Evolutionary conservation across 176 grass and related monocot species (phyloP), one percentile per base, ranked within the genome.

Genomic region (Aechmea fasciata): DNA sequence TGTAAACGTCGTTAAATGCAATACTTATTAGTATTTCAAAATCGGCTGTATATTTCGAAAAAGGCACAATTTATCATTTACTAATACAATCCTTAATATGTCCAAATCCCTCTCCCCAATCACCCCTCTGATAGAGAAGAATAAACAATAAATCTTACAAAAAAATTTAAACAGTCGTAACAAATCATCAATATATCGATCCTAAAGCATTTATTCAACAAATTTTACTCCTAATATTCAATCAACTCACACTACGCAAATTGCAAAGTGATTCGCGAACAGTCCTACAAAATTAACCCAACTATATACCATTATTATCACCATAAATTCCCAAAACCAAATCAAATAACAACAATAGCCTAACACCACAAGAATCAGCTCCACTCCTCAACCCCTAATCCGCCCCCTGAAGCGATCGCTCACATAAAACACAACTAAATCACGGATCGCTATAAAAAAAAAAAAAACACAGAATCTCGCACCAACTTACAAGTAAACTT

Each of bases 401-500:
- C 5, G n/a, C 33, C 33, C 33, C 33, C 33, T 7, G 33, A 41
- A 41, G 33, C 4, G 3, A 7, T 41, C 33, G 55, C n/a, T 61
- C 13, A 61, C 15, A 11, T 61, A 9, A 61, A 15, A 61, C 14
- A 18, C 55, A 2, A 61, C 55, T 61, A 61, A 57, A 17, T 19
- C 22, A 23, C 22, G 1, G 22, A 23, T 23, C 22, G 22, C 22
- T 23, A 23, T 23, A 0, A 23, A 23, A 23, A 57, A 23, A 23
- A 57, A 17, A 18, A 19, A 61, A 18, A 15, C 15, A 61, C 15
- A 20, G 8, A 15, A 61, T 61, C 55, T 10, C 7, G 20, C 52
- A 23, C 13, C 47, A 18, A 65, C 78, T 97, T 85, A 97, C 89
- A 97, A 75, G 89, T 88, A 75, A 97, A 92, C 79, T 83, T 80